These are phyloP conservation scores for Omphalotus guepiniiformis DNA, from an alignment of 768 basidiomycete species.

Conservation along the genomic window DNA sequence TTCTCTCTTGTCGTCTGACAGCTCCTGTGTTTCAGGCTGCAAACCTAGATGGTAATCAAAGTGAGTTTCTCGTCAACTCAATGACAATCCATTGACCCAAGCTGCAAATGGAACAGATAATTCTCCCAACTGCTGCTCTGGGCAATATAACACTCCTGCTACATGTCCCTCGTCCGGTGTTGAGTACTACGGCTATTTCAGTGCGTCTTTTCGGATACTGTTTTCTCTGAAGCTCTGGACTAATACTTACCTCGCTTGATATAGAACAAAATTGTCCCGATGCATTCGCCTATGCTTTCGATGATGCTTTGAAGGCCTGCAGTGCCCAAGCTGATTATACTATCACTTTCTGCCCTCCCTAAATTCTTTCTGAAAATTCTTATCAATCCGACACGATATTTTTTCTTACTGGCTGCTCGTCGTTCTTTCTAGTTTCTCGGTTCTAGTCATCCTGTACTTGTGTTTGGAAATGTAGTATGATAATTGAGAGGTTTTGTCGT, in stretches of 20 bases:
- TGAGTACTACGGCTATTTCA: slow-evolving; percentile 45
- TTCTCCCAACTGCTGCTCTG: slow-evolving; percentile 35
- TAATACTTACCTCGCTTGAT: not conserved
- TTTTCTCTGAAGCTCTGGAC: not conserved
- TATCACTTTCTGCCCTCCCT: slow-evolving; percentile 30
- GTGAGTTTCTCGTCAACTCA: slow-evolving; percentile 12
- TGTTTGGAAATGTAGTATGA: too few species aligned
- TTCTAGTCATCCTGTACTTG: too few species aligned
- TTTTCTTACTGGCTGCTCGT: too few species aligned
- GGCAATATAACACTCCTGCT: slow-evolving; percentile 25
- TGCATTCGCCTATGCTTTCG: slow-evolving; percentile 41
- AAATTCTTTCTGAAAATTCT: too few species aligned
- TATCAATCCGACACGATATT: too few species aligned
- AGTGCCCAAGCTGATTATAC: slow-evolving; percentile 30
- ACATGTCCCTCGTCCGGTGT: slow-evolving; percentile 39
- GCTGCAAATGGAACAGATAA: slow-evolving; percentile 15
- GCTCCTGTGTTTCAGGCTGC: slow-evolving; percentile 11
- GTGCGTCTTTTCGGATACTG: slow-evolving; percentile 24
- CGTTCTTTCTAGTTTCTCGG: too few species aligned
- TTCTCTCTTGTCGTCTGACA: not conserved
- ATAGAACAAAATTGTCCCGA: slow-evolving; percentile 22
- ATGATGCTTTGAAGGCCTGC: slow-evolving; percentile 46
- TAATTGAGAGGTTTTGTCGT: too few species aligned
- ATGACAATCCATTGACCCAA: not conserved
- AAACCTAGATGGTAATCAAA: slow-evolving; percentile 26